Evolutionary conservation across 495 filamentous ascomycete species (phyloP), one percentile per base, ranked within the genome.

Genomic region (Penicillium odoratum): DNA sequence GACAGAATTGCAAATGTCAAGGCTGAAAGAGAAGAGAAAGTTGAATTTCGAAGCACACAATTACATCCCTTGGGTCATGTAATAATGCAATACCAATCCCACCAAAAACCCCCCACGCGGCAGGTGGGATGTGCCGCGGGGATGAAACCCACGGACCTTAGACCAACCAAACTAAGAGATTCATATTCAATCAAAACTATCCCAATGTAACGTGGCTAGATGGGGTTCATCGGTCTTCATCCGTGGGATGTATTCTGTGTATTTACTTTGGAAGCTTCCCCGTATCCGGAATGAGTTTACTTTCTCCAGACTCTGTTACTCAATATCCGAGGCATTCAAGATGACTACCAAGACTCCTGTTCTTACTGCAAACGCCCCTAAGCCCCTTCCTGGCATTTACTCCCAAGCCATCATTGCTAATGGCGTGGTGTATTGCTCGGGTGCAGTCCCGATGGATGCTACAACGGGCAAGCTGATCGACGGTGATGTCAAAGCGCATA

Each of bases 381-480:
- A 72, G 64, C 82, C 82, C n/a, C 65, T 82, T 44, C 80, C 80
- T 0, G 62, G 64, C 3, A 79, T 80, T 57, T 79, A 83, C 62
- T 80, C 78, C 25, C 82, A 86, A 60, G 81, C 77, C 25, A 78
- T 86, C 58, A 75, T 81, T 59, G 76, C 77, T 69, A 77, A 81
- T 50, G 83, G 82, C 40, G 74, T 85, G 55, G 78, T 86, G 33
- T 85, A 83, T 59, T 84, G 81, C 71, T 83, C 81, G 0, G 81
- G 81, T 11, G 74, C 64, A 1, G 63, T 84, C 28, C 71, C 74
- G 15, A 72, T 80, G 63, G 79, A 82, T 55, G 70, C 78, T 0
- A 64, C 58, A 8, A 80, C 79, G 0, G 67, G 64, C 25, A 74
- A 77, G 51, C 31, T 80, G 0, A 65, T 83, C 8, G 75, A 80